These are phyloP conservation scores for Zoysia japonica DNA, from an alignment of 176 grass and related monocot species.

Conservation along the genomic window DNA sequence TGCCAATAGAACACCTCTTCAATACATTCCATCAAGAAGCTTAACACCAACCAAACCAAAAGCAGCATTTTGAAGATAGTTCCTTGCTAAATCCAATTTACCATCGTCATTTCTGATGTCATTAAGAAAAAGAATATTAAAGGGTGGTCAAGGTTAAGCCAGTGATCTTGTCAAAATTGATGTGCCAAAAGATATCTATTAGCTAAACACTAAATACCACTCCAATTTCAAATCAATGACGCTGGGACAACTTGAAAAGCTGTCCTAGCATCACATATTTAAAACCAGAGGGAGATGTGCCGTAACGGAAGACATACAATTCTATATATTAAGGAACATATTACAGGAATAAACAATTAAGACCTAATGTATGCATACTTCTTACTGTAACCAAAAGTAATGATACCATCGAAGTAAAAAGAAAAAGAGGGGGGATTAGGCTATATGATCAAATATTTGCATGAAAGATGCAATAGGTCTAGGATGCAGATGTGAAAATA, in stretches of 20 bases:
- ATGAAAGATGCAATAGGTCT: background rate
- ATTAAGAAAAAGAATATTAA: background rate
- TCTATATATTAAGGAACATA: background rate
- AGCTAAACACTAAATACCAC: background rate
- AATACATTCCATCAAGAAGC: background rate
- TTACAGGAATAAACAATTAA: background rate
- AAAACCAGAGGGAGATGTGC: no score
- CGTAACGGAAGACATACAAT: background rate
- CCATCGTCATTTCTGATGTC: conserved; percentile 23
- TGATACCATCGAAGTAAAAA: no score
- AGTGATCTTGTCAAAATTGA: background rate
- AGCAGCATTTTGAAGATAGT: background rate
- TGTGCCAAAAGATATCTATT: background rate
- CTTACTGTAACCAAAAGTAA: background rate
- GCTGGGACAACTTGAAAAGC: background rate
- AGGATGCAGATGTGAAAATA: background rate
- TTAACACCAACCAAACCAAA: background rate
- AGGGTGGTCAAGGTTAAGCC: conserved; percentile 16
- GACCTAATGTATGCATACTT: background rate
- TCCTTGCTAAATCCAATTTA: background rate
- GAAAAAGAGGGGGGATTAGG: background rate
- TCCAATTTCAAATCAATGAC: background rate
- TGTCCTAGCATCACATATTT: no score
- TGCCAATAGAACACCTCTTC: background rate
- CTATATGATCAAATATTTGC: conserved; percentile 13